Evolutionary conservation across 2,329 filamentous ascomycete species (phyloP), one percentile per base, ranked within the genome.

Genomic region (Fusarium algeriense): DNA sequence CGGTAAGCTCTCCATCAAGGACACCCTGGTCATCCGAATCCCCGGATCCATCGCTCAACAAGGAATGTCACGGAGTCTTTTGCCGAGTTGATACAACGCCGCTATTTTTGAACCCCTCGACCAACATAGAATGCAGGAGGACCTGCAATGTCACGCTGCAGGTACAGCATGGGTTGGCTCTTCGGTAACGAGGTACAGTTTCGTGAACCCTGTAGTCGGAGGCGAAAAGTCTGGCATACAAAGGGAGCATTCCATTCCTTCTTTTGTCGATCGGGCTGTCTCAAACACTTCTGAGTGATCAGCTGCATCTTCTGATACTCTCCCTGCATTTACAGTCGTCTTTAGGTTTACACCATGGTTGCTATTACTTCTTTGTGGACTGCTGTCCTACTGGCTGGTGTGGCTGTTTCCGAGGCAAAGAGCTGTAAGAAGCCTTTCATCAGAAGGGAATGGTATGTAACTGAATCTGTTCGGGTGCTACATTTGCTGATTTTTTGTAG

Each of bases 351-450:
- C 30, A 10, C 5, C n/a, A 66, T 69, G 67, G 67, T 66, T 23
- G 26, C 34, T 26, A 30, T 66, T 46, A 49, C 38, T 28, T 54
- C 67, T 20, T n/a, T 70, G 13, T 69, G 60, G 45, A 50, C 55
- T 19, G 35, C 44, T 32, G 50, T 55, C 40, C 41, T 70, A 2
- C 45, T 69, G 10, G 55, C 45, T n/a, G 43, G 54, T 4, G 54
- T 55, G 13, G 50, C 43, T 35, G 19, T 60, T 34, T 63, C 55
- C 7, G 53, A 69, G 4, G 53, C 62, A 32, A 53, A 53, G 20
- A 35, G 34, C 4, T 72, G 60, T 15, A 65, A 49, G 20, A 65
- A 67, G 7, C 65, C 69, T 17, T 41, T 69, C 7, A 23, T 72
- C 8, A 35, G 69, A 37, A 50, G 50, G 13, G 69, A 69, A 63